Evolutionary conservation across 192 early-diverging fungal genomes (phyloP).

Genomic region (Podila epicladia): DNA sequence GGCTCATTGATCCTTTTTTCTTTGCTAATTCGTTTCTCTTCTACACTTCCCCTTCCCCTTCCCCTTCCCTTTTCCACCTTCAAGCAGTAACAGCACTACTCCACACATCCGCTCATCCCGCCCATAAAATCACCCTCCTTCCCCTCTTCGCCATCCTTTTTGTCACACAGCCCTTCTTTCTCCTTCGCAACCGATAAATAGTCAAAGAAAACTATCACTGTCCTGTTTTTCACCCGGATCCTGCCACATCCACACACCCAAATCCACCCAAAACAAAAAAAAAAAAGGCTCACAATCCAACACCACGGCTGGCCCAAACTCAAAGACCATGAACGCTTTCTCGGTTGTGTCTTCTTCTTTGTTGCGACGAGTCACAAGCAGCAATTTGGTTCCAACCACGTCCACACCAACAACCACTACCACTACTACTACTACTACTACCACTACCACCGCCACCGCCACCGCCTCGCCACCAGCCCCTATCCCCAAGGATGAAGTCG

Average conservation of each 20-base stretch:
- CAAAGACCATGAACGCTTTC: conserved; percentile 29
- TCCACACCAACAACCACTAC: conserved; percentile 2
- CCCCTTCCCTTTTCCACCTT: conserved; percentile 3
- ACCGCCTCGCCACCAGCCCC: neutral
- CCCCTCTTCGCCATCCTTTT: conserved; percentile 1
- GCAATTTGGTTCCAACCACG: neutral
- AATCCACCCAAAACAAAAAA: neutral
- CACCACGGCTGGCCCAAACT: neutral
- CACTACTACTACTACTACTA: conserved; percentile 7
- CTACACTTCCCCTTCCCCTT: too few species aligned
- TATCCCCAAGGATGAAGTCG: neutral
- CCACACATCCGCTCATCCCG: neutral
- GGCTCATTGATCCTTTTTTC: neutral
- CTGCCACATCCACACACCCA: neutral
- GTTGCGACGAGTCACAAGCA: conserved; percentile 19
- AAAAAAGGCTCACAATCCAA: neutral
- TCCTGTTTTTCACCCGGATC: conserved; percentile 3
- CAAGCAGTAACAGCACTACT: neutral
- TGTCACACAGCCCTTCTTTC: neutral
- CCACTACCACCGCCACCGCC: conserved; percentile 1
- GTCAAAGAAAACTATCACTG: neutral
- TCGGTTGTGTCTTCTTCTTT: conserved; percentile 30
- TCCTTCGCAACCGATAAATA: neutral
- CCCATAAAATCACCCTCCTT: conserved; percentile 1
- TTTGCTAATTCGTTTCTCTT: neutral